Percentiles rank a stretch among this genome's conserved stretches.
Conservation (phyloP, 805 yeast genomes). For the Metschnikowia borealis region DNA sequence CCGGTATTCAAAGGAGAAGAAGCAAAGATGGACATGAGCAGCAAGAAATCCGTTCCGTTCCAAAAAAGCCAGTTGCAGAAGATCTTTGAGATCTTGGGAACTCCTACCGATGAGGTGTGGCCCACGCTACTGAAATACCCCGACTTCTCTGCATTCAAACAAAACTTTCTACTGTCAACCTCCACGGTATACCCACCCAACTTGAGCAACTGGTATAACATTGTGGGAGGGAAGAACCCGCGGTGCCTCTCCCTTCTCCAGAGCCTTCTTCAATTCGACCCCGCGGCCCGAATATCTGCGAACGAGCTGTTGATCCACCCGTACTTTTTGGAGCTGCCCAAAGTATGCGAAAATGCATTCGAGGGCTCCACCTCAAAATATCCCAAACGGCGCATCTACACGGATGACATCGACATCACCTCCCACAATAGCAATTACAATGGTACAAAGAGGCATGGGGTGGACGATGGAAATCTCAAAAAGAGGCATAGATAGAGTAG, state of each 20-base stretch:
- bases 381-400: constrained; percentile 82
- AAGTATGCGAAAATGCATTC: constrained; percentile 73
- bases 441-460: constrained; percentile 25
- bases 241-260: constrained; percentile 63
- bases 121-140: constrained; percentile 76
- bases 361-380: constrained; percentile 69
- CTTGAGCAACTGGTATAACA: constrained; percentile 79
- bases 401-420: constrained; percentile 77
- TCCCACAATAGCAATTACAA: constrained; percentile 24
- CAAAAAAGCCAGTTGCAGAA: constrained; percentile 89
- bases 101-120: constrained; percentile 81
- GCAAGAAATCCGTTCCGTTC: constrained; percentile 88
- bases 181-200: constrained; percentile 54
- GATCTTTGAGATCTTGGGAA: constrained; percentile 88
- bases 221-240: constrained; percentile 71
- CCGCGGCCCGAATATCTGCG: constrained; percentile 75
- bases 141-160: constrained; percentile 53
- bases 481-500: constrained; percentile 10
- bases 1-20: constrained; percentile 98
- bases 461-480: constrained; percentile 6
- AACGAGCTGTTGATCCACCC: constrained; percentile 69
- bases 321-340: constrained; percentile 70
- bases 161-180: constrained; percentile 48
- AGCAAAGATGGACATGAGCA: constrained; percentile 77
- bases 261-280: constrained; percentile 76